Conservation (phyloP, 2,329 filamentous ascomycete species). For the Phoma sp. region DNA sequence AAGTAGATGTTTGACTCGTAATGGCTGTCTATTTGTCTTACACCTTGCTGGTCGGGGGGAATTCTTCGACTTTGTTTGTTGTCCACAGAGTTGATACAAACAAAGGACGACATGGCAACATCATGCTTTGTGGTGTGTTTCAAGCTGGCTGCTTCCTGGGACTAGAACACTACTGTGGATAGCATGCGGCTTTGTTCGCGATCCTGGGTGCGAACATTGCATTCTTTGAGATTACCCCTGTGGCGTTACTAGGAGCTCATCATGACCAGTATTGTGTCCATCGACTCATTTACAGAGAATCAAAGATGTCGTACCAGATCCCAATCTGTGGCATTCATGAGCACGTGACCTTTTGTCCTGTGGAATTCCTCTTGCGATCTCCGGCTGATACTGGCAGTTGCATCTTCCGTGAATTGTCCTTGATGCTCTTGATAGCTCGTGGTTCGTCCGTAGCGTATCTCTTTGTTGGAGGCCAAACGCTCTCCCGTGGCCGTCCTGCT, state of each 20-base stretch:
- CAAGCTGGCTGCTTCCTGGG: neutral
- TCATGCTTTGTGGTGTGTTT: conserved; percentile 5
- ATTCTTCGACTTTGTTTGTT: neutral
- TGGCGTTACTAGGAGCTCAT: neutral
- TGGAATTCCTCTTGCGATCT: neutral
- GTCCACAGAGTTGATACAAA: neutral
- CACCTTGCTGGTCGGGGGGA: neutral
- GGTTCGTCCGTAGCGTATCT: neutral
- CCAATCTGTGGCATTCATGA: neutral
- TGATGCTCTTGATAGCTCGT: neutral
- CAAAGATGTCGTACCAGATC: neutral
- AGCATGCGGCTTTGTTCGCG: neutral
- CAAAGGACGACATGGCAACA: neutral
- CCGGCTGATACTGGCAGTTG: neutral
- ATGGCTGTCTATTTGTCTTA: neutral
- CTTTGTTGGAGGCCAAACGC: neutral
- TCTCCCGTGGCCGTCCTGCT: neutral
- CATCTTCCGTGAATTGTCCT: neutral
- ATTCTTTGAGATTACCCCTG: conserved; percentile 1
- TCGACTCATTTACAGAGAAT: neutral
- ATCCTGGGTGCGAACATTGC: neutral
- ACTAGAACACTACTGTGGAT: neutral
- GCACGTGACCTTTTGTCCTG: neutral
- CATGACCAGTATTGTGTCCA: neutral
- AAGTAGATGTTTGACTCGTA: neutral